A percentile compares a stretch with the other conserved stretches of the same genome.
Evolutionary conservation across 306 rosid genomes (phyloP).

Genomic region (Prunus kanzakura): DNA sequence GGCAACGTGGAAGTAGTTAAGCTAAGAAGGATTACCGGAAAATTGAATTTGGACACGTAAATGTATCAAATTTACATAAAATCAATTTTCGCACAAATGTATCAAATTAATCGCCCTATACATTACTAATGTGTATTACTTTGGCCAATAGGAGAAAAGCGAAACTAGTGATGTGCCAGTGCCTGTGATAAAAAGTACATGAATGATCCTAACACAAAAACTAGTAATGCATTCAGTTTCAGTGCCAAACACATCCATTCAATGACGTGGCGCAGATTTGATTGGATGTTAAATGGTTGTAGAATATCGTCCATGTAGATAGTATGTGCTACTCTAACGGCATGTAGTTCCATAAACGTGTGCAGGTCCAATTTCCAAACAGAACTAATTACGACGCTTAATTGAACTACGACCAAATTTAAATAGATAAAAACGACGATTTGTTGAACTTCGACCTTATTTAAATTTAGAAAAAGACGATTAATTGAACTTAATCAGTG

Average conservation of each 20-base stretch:
- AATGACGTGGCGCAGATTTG: constrained; percentile 29
- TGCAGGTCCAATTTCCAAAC: not conserved
- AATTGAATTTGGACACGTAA: not conserved
- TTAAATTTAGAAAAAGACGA: not conserved
- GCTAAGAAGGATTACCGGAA: not conserved
- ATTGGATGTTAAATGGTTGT: constrained; percentile 4
- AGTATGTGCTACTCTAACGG: constrained; percentile 18
- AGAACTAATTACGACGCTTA: not conserved
- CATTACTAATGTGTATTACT: not conserved
- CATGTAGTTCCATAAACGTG: constrained; percentile 14
- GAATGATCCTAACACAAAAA: no score
- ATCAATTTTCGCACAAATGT: not conserved
- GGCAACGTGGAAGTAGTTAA: not conserved
- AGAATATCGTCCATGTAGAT: constrained; percentile 6
- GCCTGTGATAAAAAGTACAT: not conserved
- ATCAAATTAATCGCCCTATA: not conserved
- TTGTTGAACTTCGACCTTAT: not conserved
- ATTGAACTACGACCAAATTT: not conserved
- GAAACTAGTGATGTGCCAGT: not conserved
- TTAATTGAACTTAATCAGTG: not conserved
- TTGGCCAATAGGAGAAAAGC: constrained; percentile 14
- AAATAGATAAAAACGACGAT: not conserved
- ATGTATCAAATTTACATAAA: not conserved
- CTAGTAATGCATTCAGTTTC: no score
- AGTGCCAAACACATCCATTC: not conserved